phyloP scores from a whole-genome alignment of 768 basidiomycete genomes.

The Mycena venus region DNA sequence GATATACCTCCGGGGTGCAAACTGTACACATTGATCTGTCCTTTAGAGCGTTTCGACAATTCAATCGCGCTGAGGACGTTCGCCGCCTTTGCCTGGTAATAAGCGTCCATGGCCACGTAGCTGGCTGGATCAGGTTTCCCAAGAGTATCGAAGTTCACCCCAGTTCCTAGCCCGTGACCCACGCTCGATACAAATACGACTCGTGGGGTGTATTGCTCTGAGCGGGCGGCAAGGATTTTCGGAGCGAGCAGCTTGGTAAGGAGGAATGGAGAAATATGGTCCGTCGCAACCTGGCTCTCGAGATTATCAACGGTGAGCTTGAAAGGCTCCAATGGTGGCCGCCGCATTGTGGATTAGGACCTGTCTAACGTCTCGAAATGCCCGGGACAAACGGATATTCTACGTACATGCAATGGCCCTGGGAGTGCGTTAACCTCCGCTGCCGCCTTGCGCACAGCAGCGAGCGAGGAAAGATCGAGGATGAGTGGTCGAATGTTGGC shows the following conservation, averaged over 20 bases:
- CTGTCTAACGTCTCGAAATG: not conserved
- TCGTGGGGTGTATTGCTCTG: not conserved
- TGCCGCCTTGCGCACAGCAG: not conserved
- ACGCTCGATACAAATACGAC: conserved; percentile 9
- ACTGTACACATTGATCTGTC: conserved; percentile 11
- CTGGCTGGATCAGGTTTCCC: not conserved
- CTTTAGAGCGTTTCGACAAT: not conserved
- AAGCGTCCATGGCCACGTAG: not conserved
- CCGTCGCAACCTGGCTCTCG: not conserved
- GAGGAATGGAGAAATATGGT: conserved; percentile 7
- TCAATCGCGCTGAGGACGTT: conserved; percentile 19
- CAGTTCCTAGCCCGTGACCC: not conserved
- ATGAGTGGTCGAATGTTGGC: too few species aligned
- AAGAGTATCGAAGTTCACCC: conserved; percentile 1
- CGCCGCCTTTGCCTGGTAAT: conserved; percentile 14
- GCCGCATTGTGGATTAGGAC: conserved; percentile 17
- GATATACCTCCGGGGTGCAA: conserved; percentile 12
- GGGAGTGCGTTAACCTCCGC: conserved; percentile 5
- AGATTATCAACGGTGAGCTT: conserved; percentile 11
- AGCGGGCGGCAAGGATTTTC: not conserved
- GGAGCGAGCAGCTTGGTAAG: not conserved
- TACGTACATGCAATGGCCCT: conserved; percentile 8
- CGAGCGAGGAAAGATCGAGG: conserved; percentile 8
- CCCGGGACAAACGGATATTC: too few species aligned
- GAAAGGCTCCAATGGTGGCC: not conserved